These are phyloP conservation scores for Neurospora sp. DNA, from an alignment of 495 filamentous ascomycete species.

Conservation along the genomic window DNA sequence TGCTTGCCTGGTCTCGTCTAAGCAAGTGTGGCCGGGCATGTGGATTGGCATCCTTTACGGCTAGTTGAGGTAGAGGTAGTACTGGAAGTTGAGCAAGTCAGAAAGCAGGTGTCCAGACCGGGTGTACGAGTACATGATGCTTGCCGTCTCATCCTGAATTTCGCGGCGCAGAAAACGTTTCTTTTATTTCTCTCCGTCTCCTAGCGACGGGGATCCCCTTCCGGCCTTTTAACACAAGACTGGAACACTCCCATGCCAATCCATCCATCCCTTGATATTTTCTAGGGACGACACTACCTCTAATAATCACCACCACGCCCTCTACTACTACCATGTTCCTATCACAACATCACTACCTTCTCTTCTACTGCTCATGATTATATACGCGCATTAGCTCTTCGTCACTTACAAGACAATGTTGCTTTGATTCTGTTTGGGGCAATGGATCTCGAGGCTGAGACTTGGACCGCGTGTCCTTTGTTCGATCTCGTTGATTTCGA, in stretches of 20 bases:
- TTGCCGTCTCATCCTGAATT: not conserved
- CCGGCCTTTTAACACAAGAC: not conserved
- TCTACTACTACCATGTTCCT: not conserved
- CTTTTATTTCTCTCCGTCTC: not conserved
- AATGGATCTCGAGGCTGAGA: not conserved
- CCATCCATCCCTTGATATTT: constrained; percentile 7
- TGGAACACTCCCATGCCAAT: not conserved
- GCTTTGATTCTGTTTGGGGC: not conserved
- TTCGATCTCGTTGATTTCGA: not conserved
- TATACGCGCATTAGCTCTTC: not conserved
- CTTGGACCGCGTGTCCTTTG: not conserved
- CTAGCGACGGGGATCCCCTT: not conserved
- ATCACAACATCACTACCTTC: not conserved
- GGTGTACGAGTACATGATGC: not conserved
- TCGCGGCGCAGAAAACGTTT: not conserved
- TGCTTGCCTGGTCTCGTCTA: not conserved
- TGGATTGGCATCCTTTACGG: not conserved
- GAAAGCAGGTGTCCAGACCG: not conserved
- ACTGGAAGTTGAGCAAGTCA: not conserved
- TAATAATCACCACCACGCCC: not conserved
- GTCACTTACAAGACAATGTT: not conserved
- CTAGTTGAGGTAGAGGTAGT: not conserved
- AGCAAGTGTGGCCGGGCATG: not conserved
- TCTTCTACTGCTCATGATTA: not conserved
- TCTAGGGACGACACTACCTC: not conserved